Evolutionary conservation across 2,329 filamentous ascomycete genomes (phyloP).

Genomic region (Neodidymelliopsis sp.): DNA sequence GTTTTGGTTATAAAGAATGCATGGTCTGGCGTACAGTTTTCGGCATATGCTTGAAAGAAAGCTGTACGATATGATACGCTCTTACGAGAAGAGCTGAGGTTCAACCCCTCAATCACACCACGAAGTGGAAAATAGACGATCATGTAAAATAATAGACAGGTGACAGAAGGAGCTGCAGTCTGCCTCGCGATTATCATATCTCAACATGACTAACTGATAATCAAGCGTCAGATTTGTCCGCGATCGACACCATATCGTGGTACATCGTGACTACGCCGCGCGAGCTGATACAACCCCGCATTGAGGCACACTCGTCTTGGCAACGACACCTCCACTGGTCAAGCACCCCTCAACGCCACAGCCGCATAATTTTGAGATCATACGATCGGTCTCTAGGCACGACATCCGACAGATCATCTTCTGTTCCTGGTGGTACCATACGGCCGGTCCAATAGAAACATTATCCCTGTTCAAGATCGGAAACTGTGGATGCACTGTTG

Average conservation of each 20-base stretch:
- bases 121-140: constrained; percentile 2
- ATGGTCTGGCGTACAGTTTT: constrained; percentile 39
- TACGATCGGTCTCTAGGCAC: not conserved
- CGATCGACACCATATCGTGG: too few species aligned
- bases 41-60: constrained; percentile 51
- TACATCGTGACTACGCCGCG: too few species aligned
- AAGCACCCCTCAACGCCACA: constrained; percentile 10
- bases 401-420: too few species aligned
- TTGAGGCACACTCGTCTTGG: not conserved
- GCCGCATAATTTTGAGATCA: not conserved
- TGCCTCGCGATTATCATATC: too few species aligned
- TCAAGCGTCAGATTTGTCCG: too few species aligned
- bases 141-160: not conserved
- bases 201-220: too few species aligned
- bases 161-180: not conserved
- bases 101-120: constrained; percentile 41
- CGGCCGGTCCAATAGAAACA: too few species aligned
- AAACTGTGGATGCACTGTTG: too few species aligned
- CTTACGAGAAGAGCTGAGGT: constrained; percentile 37
- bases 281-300: constrained; percentile 1
- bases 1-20: constrained; percentile 28
- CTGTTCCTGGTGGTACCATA: too few species aligned
- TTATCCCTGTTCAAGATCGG: too few species aligned
- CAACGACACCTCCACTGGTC: not conserved
- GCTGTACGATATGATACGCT: constrained; percentile 34